A percentile compares a stretch with the other conserved stretches of the same genome.
These are phyloP conservation scores for Draba incana DNA, from an alignment of 345 rosid species.

Conservation along the genomic window DNA sequence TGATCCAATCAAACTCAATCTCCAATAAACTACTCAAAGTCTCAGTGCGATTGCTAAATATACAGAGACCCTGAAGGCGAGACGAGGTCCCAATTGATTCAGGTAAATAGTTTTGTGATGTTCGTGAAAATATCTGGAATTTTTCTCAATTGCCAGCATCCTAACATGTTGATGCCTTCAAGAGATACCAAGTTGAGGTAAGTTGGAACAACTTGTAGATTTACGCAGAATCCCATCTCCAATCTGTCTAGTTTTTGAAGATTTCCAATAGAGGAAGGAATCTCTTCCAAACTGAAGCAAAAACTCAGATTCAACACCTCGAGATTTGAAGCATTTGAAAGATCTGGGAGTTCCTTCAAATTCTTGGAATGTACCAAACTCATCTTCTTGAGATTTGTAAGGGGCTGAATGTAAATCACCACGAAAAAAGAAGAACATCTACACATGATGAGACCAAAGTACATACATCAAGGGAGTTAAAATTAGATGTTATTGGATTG, in stretches of 20 bases:
- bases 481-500: too few relatives aligned
- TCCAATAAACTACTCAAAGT: too few relatives aligned
- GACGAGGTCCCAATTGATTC: constrained; percentile 6
- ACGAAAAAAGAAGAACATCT: too few relatives aligned
- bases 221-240: too few relatives aligned
- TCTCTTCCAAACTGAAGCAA: constrained; percentile 22
- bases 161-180: background rate
- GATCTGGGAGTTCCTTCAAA: constrained; percentile 29
- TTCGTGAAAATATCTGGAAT: constrained; percentile 22
- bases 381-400: too few relatives aligned
- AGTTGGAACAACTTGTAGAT: too few relatives aligned
- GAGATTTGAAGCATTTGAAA: background rate
- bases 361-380: background rate
- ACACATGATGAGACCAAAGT: background rate
- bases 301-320: background rate
- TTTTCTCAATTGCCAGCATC: constrained; percentile 28
- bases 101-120: constrained; percentile 7
- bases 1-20: too few relatives aligned
- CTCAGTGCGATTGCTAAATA: background rate
- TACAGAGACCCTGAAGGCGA: background rate
- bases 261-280: background rate
- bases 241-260: constrained; percentile 7
- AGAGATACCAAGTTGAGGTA: constrained; percentile 23
- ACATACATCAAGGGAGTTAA: too few relatives aligned
- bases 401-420: constrained; percentile 18